These are phyloP conservation scores for Cercospora sp. DNA, from an alignment of 2,329 filamentous ascomycete species.

Conservation along the genomic window DNA sequence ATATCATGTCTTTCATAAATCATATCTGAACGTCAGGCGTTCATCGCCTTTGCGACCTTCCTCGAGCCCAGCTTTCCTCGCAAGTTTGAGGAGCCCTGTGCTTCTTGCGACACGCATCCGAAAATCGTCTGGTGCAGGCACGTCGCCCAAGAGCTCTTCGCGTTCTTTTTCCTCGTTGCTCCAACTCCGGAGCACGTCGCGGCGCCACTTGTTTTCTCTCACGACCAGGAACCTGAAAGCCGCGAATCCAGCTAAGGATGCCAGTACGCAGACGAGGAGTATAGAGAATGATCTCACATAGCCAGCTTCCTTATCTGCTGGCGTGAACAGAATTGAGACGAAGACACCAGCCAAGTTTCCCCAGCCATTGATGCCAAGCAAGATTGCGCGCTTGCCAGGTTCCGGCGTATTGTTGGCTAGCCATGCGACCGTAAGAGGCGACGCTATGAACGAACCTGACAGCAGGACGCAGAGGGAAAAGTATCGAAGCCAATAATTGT, in stretches of 20 bases:
- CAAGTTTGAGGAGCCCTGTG: slow-evolving; percentile 27
- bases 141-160: slow-evolving; percentile 39
- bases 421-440: slow-evolving; percentile 57
- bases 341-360: slow-evolving; percentile 52
- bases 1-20: slow-evolving; percentile 30
- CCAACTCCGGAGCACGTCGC: slow-evolving; percentile 32
- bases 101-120: slow-evolving; percentile 18
- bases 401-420: slow-evolving; percentile 56
- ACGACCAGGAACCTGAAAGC: slow-evolving; percentile 42
- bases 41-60: slow-evolving; percentile 46
- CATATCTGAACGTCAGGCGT: slow-evolving; percentile 50
- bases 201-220: slow-evolving; percentile 43
- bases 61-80: slow-evolving; percentile 40
- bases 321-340: slow-evolving; percentile 46
- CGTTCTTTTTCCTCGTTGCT: slow-evolving; percentile 43
- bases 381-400: slow-evolving; percentile 54
- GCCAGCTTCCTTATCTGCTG: slow-evolving; percentile 42
- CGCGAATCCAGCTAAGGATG: slow-evolving; percentile 45
- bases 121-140: slow-evolving; percentile 29
- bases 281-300: slow-evolving; percentile 48
- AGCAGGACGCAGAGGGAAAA: slow-evolving; percentile 51
- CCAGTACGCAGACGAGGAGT: slow-evolving; percentile 43
- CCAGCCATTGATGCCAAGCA: slow-evolving; percentile 58
- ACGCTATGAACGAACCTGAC: slow-evolving; percentile 53
- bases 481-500: slow-evolving; percentile 49